phyloP scores from a whole-genome alignment of 305 asterid genomes.

The Fraxinus platypoda region DNA sequence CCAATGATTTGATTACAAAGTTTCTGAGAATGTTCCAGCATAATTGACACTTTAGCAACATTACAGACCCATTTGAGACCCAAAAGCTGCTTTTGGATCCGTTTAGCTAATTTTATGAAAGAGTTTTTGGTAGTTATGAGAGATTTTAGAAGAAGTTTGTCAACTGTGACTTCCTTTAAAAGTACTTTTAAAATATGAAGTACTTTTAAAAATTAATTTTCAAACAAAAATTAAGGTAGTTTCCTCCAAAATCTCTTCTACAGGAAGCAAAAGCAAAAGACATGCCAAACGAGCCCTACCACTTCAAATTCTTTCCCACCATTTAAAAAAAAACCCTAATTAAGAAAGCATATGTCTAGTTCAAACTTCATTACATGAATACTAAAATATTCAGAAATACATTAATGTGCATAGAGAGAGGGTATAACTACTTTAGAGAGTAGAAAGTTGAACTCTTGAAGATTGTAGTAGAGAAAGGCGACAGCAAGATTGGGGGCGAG shows the following conservation, averaged over 20 bases:
- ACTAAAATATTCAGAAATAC: neutral
- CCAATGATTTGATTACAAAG: neutral
- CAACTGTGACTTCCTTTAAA: no score
- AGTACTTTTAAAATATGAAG: no score
- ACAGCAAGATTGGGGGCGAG: constrained; percentile 34
- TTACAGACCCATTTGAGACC: no score
- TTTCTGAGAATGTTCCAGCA: neutral
- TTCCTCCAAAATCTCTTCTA: no score
- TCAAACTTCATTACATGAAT: constrained; percentile 8
- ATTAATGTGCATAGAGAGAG: neutral
- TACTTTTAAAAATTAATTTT: no score
- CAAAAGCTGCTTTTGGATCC: no score
- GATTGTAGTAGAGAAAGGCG: constrained; percentile 2
- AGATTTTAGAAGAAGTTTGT: no score
- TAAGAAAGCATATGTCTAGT: neutral
- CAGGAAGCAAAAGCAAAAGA: no score
- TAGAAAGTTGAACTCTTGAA: constrained; percentile 4
- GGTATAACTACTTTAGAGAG: neutral
- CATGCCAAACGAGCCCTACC: neutral
- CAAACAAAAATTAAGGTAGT: no score
- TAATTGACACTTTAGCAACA: constrained; percentile 9
- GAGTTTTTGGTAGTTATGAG: no score
- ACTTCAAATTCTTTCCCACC: constrained; percentile 7
- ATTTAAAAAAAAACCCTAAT: neutral
- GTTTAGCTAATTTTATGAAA: no score